phyloP scores from a whole-genome alignment of 1,284 basidiomycete genomes.

The Mycosarcoma mackinlayi region DNA sequence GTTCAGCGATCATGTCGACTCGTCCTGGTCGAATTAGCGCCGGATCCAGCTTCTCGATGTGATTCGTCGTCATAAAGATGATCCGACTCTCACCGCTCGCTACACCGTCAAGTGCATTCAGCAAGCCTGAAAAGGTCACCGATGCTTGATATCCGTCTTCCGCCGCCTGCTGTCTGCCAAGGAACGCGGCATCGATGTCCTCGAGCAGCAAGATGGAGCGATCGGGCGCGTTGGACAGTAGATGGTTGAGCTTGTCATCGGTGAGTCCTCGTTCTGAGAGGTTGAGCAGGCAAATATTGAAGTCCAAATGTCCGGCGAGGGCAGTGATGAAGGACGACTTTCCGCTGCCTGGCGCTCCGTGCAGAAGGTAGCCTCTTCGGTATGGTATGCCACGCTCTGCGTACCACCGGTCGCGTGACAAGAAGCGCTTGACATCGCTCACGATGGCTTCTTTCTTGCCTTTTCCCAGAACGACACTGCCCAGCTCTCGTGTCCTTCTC shows the following conservation, averaged over 20 bases:
- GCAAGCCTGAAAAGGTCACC: slow-evolving; percentile 95
- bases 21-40: slow-evolving; percentile 94
- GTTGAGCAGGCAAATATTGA: slow-evolving; percentile 96
- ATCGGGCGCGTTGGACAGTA: slow-evolving; percentile 92
- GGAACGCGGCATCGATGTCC: slow-evolving; percentile 98
- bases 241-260: slow-evolving; percentile 95
- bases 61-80: slow-evolving; percentile 99
- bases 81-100: slow-evolving; percentile 92
- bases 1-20: slow-evolving; percentile 84
- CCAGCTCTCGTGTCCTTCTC: slow-evolving; percentile 83
- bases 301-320: slow-evolving; percentile 84
- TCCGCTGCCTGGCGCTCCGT: slow-evolving; percentile 96
- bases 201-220: slow-evolving; percentile 92
- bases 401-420: slow-evolving; percentile 90
- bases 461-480: slow-evolving; percentile 88
- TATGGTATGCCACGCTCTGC: slow-evolving; percentile 97
- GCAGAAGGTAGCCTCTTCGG: slow-evolving; percentile 90
- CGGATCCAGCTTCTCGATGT: slow-evolving; percentile 77
- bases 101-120: slow-evolving; percentile 97
- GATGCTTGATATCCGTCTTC: slow-evolving; percentile 70
- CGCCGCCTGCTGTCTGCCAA: slow-evolving; percentile 45
- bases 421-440: slow-evolving; percentile 82
- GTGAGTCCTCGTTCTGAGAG: slow-evolving; percentile 94
- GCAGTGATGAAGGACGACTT: slow-evolving; percentile 99
- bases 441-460: slow-evolving; percentile 84